Evolutionary conservation across 2,329 filamentous ascomycete species (phyloP).

Genomic region (Penicillium sp.): DNA sequence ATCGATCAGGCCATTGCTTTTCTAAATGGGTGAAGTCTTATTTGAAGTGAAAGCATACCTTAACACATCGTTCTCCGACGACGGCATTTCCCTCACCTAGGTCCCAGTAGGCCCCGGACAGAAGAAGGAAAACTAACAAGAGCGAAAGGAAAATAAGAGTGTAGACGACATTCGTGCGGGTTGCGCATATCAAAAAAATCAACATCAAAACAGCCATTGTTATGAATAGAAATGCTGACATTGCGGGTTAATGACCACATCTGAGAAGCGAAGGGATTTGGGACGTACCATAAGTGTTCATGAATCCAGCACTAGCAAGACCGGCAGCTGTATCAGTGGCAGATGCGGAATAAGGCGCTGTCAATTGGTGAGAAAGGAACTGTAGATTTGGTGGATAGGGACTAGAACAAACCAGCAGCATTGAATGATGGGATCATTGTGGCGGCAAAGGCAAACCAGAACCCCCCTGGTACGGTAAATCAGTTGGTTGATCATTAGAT

Average conservation of each 20-base stretch:
- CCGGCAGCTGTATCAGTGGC: constrained; percentile 5
- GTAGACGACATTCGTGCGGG: constrained; percentile 68
- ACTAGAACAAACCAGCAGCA: constrained; percentile 36
- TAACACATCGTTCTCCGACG: no score
- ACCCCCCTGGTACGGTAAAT: constrained; percentile 36
- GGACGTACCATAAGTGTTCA: constrained; percentile 25
- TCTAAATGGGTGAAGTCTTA: no score
- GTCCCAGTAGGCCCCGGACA: constrained; percentile 61
- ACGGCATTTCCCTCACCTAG: no score
- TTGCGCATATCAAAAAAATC: constrained; percentile 67
- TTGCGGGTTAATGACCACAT: neutral
- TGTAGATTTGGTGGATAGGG: constrained; percentile 23
- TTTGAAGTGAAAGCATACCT: no score
- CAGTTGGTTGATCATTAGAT: neutral
- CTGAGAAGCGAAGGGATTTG: no score
- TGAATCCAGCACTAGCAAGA: constrained; percentile 20
- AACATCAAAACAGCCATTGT: constrained; percentile 31
- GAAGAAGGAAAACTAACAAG: constrained; percentile 58
- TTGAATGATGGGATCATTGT: constrained; percentile 57
- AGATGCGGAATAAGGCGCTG: no score
- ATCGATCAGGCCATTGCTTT: no score
- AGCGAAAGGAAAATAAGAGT: constrained; percentile 68
- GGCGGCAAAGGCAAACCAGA: constrained; percentile 58
- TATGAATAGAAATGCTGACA: constrained; percentile 54
- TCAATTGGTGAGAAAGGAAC: neutral